Base-by-base conservation (phyloP, 2,329 filamentous ascomycete species). In the Claviceps pazoutovae region DNA sequence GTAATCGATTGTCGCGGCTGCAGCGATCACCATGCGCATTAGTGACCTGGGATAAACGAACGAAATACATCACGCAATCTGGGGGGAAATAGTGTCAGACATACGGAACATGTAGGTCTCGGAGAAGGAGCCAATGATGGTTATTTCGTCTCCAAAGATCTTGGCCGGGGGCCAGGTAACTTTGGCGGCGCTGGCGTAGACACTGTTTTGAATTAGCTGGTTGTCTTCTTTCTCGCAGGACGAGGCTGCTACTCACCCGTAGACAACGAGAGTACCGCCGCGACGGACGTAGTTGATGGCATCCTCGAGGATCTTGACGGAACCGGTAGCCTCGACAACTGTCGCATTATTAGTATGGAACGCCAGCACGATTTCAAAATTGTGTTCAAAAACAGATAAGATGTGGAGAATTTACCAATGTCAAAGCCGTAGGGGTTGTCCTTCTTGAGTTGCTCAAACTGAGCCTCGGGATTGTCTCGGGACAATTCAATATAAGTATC, bases 381-480 rank as follows among this genome's bases (percentile, higher is more conserved):
- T 34, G 30, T 11, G 3, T 34, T 34, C 9, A 11, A 34, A 4
- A 34, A 11, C 4, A 11, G 30, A 34, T 4, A 1, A 11, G 9
- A 34, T 11, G 9, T 34, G 6, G 21, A 7, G 16, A 44, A 9
- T 52, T 46, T 59, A 67, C 71, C 81, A 56, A 86, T 80, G 57
- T 88, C 83, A 61, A 88, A 88, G 3, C 84, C 84, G 59, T 86
- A 80, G 0, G 83, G 82, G 65, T 87, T 80, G 46, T 80, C 74
- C 43, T 70, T 67, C 68, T 80, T 81, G 55, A 88, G 68, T 60
- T 80, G 69, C 45, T 75, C 69, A 64, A 84, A 83, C 61, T 84
- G 80, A 16, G 72, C 73, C 39, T 71, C 66, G 5, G 80, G 73
- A 56, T 81, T 71, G 58, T 69, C 68, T 60, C 74, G 74, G 54